phyloP scores from a whole-genome alignment of 306 rosid species.

The Quercus rubra region DNA sequence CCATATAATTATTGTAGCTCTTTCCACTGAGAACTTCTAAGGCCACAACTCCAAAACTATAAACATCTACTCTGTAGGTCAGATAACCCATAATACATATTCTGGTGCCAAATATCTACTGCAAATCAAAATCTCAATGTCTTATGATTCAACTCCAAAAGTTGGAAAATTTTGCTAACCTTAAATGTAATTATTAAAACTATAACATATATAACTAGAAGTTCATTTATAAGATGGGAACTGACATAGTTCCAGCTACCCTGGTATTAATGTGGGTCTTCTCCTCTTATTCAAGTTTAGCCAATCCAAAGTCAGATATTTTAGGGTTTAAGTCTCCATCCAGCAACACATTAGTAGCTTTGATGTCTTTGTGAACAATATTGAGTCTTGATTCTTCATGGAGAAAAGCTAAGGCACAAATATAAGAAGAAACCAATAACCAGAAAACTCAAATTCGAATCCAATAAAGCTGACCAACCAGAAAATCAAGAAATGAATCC shows the following conservation, averaged over 20 bases:
- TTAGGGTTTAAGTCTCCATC: conserved; percentile 64
- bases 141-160: no score
- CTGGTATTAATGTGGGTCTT: conserved; percentile 71
- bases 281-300: conserved; percentile 63
- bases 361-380: conserved; percentile 76
- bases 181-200: neutral
- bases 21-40: conserved; percentile 12
- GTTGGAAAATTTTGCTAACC: no score
- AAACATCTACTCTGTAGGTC: no score
- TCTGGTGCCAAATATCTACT: no score
- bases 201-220: neutral
- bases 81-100: no score
- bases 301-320: conserved; percentile 79
- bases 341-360: conserved; percentile 73
- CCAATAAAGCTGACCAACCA: neutral
- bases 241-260: conserved; percentile 84
- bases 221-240: neutral
- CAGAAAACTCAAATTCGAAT: neutral
- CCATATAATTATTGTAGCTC: conserved; percentile 30
- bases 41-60: no score
- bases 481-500: neutral
- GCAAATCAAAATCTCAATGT: no score
- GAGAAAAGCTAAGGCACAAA: conserved; percentile 63
- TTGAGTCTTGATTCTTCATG: conserved; percentile 68
- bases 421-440: neutral